These are phyloP conservation scores for Lachnellula cervina DNA, from an alignment of 2,329 filamentous ascomycete species.

Conservation along the genomic window DNA sequence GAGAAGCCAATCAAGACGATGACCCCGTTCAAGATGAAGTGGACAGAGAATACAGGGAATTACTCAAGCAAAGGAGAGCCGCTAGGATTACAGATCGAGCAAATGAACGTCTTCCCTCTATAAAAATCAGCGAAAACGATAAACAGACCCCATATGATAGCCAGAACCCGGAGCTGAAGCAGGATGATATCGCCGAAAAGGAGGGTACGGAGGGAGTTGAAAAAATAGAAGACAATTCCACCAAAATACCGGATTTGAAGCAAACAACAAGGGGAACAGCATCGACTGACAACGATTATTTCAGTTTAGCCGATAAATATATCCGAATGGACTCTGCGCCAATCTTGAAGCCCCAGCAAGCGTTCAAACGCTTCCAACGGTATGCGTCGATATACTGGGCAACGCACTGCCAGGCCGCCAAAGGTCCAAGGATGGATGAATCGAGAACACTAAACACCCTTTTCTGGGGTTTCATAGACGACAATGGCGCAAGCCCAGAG, in stretches of 20 bases:
- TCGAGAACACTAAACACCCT: not conserved
- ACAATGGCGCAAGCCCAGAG: conserved; percentile 1
- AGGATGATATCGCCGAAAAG: too few species aligned
- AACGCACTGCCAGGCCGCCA: conserved; percentile 8
- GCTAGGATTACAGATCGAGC: conserved; percentile 37
- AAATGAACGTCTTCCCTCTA: too few species aligned
- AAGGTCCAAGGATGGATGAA: conserved; percentile 3
- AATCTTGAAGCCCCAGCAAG: conserved; percentile 3
- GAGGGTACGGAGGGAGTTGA: too few species aligned
- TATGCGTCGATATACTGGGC: conserved; percentile 13
- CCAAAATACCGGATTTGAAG: too few species aligned
- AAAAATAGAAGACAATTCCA: too few species aligned
- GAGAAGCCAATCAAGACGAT: conserved; percentile 28
- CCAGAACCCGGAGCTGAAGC: too few species aligned
- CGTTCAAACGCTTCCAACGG: conserved; percentile 10
- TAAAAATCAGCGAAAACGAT: too few species aligned
- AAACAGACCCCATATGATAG: too few species aligned
- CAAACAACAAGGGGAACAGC: too few species aligned
- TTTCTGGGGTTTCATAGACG: conserved; percentile 6
- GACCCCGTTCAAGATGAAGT: conserved; percentile 45
- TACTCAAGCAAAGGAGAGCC: conserved; percentile 42
- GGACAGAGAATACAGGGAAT: conserved; percentile 49
- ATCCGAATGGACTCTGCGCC: not conserved
- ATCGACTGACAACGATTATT: conserved; percentile 44
- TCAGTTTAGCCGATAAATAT: conserved; percentile 3